phyloP scores from a whole-genome alignment of 345 rosid genomes.

The Lagerstroemia speciosa region DNA sequence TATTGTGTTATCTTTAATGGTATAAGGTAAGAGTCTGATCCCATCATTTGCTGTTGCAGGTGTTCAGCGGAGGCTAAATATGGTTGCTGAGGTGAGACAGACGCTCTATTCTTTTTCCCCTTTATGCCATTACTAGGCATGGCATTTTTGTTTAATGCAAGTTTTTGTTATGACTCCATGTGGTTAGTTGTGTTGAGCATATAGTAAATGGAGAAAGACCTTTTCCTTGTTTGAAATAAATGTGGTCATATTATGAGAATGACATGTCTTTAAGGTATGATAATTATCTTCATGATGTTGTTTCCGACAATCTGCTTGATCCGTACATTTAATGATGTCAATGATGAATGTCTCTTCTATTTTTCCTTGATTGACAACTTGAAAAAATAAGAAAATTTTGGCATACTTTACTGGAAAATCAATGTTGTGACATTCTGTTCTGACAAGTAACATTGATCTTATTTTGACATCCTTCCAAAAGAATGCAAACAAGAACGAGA shows the following conservation, averaged over 20 bases:
- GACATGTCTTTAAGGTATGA: too few species aligned
- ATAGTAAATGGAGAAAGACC: background rate
- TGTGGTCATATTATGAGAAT: too few species aligned
- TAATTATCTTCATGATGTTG: too few species aligned
- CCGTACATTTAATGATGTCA: background rate
- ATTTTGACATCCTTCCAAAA: conserved; percentile 7
- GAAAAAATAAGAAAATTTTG: background rate
- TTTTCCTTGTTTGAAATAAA: background rate
- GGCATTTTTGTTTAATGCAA: background rate
- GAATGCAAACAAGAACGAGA: conserved; percentile 43
- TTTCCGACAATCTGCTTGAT: background rate
- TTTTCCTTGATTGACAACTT: background rate
- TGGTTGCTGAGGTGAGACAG: conserved; percentile 13
- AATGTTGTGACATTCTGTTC: background rate
- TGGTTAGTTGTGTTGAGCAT: too few species aligned
- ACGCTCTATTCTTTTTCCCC: background rate
- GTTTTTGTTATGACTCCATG: too few species aligned
- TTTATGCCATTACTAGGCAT: background rate
- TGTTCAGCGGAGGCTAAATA: conserved; percentile 13
- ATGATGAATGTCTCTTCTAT: background rate
- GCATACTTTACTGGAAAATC: too few species aligned
- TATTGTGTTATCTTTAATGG: background rate
- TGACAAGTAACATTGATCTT: background rate
- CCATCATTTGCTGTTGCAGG: background rate
- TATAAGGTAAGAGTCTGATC: background rate